Percentiles rank a stretch among this genome's conserved stretches.
phyloP scores from a whole-genome alignment of 805 yeast species.

The Metschnikowia anglica region DNA sequence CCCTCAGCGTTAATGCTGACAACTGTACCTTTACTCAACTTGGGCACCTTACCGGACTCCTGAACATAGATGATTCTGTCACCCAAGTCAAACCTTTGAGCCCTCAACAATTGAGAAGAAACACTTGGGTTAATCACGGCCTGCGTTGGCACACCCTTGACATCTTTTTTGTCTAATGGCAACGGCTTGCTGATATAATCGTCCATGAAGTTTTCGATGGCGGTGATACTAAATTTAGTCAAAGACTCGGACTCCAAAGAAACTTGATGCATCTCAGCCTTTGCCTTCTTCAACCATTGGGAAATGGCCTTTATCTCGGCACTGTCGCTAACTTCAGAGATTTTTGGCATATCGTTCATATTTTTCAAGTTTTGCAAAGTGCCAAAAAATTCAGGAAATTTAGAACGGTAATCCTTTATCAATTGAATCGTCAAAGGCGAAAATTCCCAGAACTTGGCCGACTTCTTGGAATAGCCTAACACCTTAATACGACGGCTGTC shows the following conservation, averaged over 20 bases:
- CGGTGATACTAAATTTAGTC: slow-evolving; percentile 60
- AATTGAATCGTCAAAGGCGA: slow-evolving; percentile 71
- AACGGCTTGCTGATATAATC: slow-evolving; percentile 47
- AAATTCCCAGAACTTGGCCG: slow-evolving; percentile 71
- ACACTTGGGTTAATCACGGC: slow-evolving; percentile 77
- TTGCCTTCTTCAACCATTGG: slow-evolving; percentile 51
- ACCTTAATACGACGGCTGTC: slow-evolving; percentile 80
- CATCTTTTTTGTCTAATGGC: slow-evolving; percentile 48
- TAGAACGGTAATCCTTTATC: slow-evolving; percentile 55
- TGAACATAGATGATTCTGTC: slow-evolving; percentile 86
- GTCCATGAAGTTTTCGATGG: slow-evolving; percentile 62
- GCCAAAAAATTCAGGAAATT: slow-evolving; percentile 62
- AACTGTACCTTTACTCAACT: slow-evolving; percentile 87
- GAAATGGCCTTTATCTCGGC: slow-evolving; percentile 44
- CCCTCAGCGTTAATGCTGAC: slow-evolving; percentile 61
- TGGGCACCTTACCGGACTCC: slow-evolving; percentile 85
- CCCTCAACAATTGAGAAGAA: slow-evolving; percentile 67
- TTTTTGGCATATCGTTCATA: slow-evolving; percentile 37
- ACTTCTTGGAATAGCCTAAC: slow-evolving; percentile 77
- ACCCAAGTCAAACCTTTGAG: slow-evolving; percentile 80
- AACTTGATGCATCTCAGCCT: slow-evolving; percentile 54
- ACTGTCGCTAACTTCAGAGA: slow-evolving; percentile 36
- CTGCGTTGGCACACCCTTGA: slow-evolving; percentile 79
- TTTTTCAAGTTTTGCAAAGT: slow-evolving; percentile 26
- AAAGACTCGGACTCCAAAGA: slow-evolving; percentile 77